Conservation (phyloP, 2,329 filamentous ascomycete genomes). For the Beauveria sp. region DNA sequence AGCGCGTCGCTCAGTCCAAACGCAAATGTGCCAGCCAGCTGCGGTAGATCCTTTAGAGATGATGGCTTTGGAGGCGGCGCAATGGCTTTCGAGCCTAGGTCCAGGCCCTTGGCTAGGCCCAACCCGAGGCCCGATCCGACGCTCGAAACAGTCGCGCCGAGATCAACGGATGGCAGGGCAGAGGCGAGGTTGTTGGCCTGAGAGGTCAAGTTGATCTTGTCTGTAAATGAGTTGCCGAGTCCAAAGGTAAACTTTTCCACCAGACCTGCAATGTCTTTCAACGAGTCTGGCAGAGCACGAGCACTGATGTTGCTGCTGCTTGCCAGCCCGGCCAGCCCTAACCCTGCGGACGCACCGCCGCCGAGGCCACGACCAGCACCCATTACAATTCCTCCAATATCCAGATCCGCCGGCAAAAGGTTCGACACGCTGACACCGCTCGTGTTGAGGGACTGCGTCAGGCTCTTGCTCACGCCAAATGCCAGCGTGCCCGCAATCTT, state of each 20-base stretch:
- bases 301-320: neutral
- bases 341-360: neutral
- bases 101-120: slow-evolving; percentile 15
- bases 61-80: neutral
- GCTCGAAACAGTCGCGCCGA: slow-evolving; percentile 14
- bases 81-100: slow-evolving; percentile 13
- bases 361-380: slow-evolving; percentile 1
- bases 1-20: slow-evolving; percentile 19
- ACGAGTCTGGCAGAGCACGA: neutral
- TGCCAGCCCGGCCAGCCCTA: neutral
- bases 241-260: slow-evolving; percentile 5
- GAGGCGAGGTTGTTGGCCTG: slow-evolving; percentile 6
- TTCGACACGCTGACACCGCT: neutral
- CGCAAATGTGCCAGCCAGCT: slow-evolving; percentile 16
- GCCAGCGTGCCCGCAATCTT: neutral
- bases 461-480: slow-evolving; percentile 5
- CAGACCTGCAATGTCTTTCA: neutral
- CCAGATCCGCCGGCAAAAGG: neutral
- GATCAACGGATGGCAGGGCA: slow-evolving; percentile 7
- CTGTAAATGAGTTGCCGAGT: slow-evolving; percentile 1
- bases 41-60: slow-evolving; percentile 12
- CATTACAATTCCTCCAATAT: neutral
- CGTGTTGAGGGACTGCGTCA: neutral
- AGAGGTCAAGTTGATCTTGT: slow-evolving; percentile 6
- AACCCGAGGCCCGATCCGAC: slow-evolving; percentile 15